Conservation (phyloP, 495 filamentous ascomycete genomes). For the Aspergillus baeticus region DNA sequence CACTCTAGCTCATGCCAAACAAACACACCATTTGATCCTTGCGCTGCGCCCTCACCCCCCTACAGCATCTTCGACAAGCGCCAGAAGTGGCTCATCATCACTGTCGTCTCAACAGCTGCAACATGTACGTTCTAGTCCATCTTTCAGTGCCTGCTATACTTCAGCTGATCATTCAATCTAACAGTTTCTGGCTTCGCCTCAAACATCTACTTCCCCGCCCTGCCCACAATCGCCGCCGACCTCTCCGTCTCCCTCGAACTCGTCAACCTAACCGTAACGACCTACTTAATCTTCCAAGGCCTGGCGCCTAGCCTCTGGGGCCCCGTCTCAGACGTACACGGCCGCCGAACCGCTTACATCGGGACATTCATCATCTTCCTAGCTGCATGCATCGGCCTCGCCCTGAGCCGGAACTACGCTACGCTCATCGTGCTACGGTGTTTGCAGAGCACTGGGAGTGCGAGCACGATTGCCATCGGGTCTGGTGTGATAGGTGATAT, state of each 20-base stretch:
- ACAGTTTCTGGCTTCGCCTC: constrained; percentile 53
- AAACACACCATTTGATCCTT: neutral
- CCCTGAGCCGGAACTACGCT: constrained; percentile 44
- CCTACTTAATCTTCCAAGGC: constrained; percentile 52
- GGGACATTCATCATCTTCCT: constrained; percentile 48
- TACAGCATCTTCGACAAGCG: constrained; percentile 48
- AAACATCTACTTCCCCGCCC: constrained; percentile 54
- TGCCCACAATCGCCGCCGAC: constrained; percentile 44
- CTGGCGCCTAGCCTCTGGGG: constrained; percentile 53
- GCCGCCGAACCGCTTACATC: constrained; percentile 46
- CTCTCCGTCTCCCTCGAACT: constrained; percentile 42
- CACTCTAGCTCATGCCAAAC: no score
- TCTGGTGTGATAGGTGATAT: constrained; percentile 58
- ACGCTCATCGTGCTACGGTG: constrained; percentile 47
- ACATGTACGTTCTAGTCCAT: constrained; percentile 33
- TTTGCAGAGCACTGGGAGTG: constrained; percentile 50
- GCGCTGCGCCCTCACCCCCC: constrained; percentile 28
- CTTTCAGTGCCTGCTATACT: no score
- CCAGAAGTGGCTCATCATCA: constrained; percentile 46
- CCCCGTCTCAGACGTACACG: constrained; percentile 46
- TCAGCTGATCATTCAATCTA: no score
- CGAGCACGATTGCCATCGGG: constrained; percentile 54
- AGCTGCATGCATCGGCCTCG: constrained; percentile 48
- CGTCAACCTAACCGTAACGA: constrained; percentile 51
- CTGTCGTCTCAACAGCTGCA: constrained; percentile 46